These are phyloP conservation scores for Pleurotus sapidus DNA, from an alignment of 768 basidiomycete genomes.

Conservation along the genomic window DNA sequence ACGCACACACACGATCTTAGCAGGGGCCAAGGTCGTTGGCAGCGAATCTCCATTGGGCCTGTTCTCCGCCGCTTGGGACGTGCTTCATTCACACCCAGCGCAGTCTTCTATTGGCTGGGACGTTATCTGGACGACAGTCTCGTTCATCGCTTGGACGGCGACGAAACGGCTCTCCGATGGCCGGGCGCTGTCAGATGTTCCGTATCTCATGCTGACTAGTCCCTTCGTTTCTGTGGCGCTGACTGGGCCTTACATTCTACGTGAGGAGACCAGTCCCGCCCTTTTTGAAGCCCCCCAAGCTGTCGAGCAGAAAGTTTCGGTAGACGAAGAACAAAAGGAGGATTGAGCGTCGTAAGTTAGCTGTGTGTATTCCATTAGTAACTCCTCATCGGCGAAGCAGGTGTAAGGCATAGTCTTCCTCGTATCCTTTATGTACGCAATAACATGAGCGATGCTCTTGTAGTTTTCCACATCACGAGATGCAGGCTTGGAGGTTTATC, in stretches of 20 bases:
- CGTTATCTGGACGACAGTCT: slow-evolving; percentile 51
- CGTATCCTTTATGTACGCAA: no score
- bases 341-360: background rate
- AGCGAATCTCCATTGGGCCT: slow-evolving; percentile 16
- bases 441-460: no score
- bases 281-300: no score
- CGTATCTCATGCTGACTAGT: slow-evolving; percentile 22
- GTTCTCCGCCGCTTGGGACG: slow-evolving; percentile 26
- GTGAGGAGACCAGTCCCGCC: background rate
- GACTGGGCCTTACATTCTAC: slow-evolving; percentile 21
- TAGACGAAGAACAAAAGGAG: background rate
- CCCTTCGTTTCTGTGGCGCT: slow-evolving; percentile 22
- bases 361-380: background rate
- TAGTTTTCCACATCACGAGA: no score
- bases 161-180: background rate
- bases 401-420: no score
- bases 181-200: slow-evolving; percentile 12
- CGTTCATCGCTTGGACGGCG: slow-evolving; percentile 35
- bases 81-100: slow-evolving; percentile 52
- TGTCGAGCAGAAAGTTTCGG: background rate
- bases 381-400: no score
- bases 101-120: slow-evolving; percentile 67
- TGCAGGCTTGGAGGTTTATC: background rate
- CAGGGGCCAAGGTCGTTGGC: slow-evolving; percentile 20
- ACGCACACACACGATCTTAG: slow-evolving; percentile 29